Evolutionary conservation across 768 basidiomycete genomes (phyloP).

Genomic region (Pleurotus platypus): DNA sequence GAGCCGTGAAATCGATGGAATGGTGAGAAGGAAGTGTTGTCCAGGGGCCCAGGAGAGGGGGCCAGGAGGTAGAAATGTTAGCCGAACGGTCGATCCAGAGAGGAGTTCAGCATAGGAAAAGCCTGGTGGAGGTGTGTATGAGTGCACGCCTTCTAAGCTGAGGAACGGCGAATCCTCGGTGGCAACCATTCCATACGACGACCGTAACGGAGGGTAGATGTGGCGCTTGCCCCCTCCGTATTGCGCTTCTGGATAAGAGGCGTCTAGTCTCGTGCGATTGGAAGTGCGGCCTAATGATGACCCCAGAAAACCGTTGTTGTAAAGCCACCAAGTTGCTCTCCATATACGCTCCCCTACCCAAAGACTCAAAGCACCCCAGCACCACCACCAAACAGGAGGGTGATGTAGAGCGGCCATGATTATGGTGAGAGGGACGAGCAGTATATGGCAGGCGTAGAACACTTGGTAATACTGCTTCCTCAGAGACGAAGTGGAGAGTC

Average conservation of each 20-base stretch:
- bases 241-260: background rate
- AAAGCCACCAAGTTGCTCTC: constrained; percentile 53
- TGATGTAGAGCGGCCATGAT: constrained; percentile 64
- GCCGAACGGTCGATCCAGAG: constrained; percentile 65
- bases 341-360: constrained; percentile 64
- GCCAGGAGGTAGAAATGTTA: constrained; percentile 58
- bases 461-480: constrained; percentile 53
- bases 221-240: background rate
- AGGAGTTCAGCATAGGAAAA: constrained; percentile 67
- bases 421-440: constrained; percentile 61
- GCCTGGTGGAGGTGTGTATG: constrained; percentile 56
- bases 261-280: background rate
- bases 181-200: background rate
- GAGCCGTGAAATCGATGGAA: constrained; percentile 60
- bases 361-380: constrained; percentile 54
- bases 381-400: constrained; percentile 65
- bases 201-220: background rate
- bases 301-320: constrained; percentile 54
- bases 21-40: constrained; percentile 70
- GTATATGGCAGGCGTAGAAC: constrained; percentile 65
- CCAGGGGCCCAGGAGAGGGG: constrained; percentile 68
- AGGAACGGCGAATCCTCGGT: background rate
- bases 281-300: background rate
- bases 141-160: background rate
- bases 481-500: constrained; percentile 47